Conservation (phyloP, 2,329 filamentous ascomycete genomes). For the Pseudocercospora vitis region DNA sequence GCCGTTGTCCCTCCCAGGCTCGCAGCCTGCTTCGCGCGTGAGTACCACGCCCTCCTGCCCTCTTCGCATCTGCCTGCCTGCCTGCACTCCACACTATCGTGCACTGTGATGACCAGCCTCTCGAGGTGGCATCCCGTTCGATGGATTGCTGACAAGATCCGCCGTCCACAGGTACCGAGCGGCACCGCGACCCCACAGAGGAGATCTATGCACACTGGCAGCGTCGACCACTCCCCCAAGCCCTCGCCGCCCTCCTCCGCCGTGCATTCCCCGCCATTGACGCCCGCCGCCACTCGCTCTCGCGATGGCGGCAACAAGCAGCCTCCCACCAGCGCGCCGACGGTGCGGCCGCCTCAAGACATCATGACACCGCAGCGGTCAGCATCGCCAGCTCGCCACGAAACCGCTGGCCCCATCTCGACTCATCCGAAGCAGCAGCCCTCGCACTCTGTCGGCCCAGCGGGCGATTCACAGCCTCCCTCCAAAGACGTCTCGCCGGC, state of each 20-base stretch:
- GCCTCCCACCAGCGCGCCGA: constrained; percentile 27
- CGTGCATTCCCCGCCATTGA: constrained; percentile 85
- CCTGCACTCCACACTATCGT: not conserved
- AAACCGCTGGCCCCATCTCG: constrained; percentile 38
- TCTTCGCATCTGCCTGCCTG: not conserved
- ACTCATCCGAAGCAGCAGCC: constrained; percentile 50
- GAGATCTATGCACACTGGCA: constrained; percentile 44
- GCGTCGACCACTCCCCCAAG: constrained; percentile 56
- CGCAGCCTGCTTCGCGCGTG: constrained; percentile 80
- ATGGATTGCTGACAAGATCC: constrained; percentile 11
- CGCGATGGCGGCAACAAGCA: constrained; percentile 49
- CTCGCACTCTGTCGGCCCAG: constrained; percentile 58
- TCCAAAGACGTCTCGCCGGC: constrained; percentile 61
- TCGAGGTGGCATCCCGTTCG: constrained; percentile 2
- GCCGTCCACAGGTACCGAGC: constrained; percentile 48
- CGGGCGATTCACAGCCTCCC: constrained; percentile 54
- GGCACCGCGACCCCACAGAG: constrained; percentile 41
- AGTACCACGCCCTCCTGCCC: constrained; percentile 44
- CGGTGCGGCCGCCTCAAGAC: constrained; percentile 45
- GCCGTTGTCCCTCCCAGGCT: constrained; percentile 83
- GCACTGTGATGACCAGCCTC: constrained; percentile 14
- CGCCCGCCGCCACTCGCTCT: constrained; percentile 73
- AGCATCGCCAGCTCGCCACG: constrained; percentile 35
- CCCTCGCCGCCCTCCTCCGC: constrained; percentile 67
- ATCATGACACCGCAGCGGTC: constrained; percentile 65